Percentiles rank a stretch among this genome's conserved stretches.
Conservation (phyloP, 2,329 filamentous ascomycete species). For the Chalaropsis ovoidea region DNA sequence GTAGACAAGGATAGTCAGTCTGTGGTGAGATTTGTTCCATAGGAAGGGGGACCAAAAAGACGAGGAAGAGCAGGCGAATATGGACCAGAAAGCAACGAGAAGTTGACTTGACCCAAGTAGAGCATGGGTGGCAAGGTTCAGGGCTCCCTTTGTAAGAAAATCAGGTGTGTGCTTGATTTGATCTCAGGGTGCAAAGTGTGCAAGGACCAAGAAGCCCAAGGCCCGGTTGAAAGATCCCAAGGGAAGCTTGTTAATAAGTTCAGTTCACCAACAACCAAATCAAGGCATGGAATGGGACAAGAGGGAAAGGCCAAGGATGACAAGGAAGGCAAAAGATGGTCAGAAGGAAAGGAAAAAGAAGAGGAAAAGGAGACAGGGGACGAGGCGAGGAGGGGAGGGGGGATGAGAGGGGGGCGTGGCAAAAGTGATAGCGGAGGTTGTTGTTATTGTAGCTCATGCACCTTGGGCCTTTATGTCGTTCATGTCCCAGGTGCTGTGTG, state of each 20-base stretch:
- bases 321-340: constrained; percentile 9
- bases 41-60: constrained; percentile 13
- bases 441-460: constrained; percentile 6
- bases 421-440: background rate
- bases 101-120: background rate
- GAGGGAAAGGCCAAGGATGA: constrained; percentile 2
- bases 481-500: background rate
- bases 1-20: background rate
- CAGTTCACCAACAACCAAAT: background rate
- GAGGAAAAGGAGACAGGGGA: background rate
- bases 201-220: constrained; percentile 11
- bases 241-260: background rate
- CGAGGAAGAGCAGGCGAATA: background rate
- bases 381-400: background rate
- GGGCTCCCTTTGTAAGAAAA: background rate
- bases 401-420: background rate
- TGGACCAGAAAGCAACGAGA: constrained; percentile 11
- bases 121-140: constrained; percentile 14
- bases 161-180: constrained; percentile 11
- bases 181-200: constrained; percentile 14
- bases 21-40: constrained; percentile 16
- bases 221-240: constrained; percentile 3
- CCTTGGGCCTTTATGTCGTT: constrained; percentile 5
- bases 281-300: constrained; percentile 9
- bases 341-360: background rate